Evolutionary conservation across 2,329 filamentous ascomycete genomes (phyloP), one percentile per base, ranked within the genome.

Genomic region (Triangularia setosa): DNA sequence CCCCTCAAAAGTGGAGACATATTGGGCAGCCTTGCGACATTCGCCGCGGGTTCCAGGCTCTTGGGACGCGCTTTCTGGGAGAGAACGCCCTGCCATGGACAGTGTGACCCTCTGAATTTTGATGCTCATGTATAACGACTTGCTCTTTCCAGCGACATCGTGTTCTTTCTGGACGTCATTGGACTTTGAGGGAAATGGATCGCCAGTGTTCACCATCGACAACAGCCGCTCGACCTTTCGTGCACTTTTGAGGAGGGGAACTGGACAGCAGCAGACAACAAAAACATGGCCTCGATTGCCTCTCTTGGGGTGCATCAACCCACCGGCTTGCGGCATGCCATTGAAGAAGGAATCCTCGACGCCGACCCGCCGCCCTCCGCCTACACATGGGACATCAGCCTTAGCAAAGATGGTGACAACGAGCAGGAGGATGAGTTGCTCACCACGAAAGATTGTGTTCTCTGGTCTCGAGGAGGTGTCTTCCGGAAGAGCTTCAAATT

Each of bases 281-380:
- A 24, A 25, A 48, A 11, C 56, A 99, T 99, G 96, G 94, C 94
- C 71, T 88, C 90, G 75, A 87, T 97, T 79, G 91, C 87, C 77
- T 97, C 94, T 69, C 85, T 97, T 73, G 95, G 95, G 76, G 83
- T 97, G 74, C 94, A 98, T 81, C 88, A 90, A 79, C 93, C 96
- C 66, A 87, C 90, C 66, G 93, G 90, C 69, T 83, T 98, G 68
- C 87, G 87, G 67, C 92, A 95, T 80, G 88, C 96, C 68, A 85
- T 97, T 70, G 84, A 89, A 70, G 93, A 98, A 77, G 85, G 87
- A 64, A 84, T 96, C 48, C 81, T 98, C 1, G 85, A 89, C 18
- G 77, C 83, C 55, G 84, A 95, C 67, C 85, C 91, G 3, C 78
- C 85, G 18, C 77, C 85, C 25, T 82, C 86, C 33, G 83, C 84